These are phyloP conservation scores for Alternaria brassicae DNA, from an alignment of 2,329 filamentous ascomycete genomes.

Conservation along the genomic window DNA sequence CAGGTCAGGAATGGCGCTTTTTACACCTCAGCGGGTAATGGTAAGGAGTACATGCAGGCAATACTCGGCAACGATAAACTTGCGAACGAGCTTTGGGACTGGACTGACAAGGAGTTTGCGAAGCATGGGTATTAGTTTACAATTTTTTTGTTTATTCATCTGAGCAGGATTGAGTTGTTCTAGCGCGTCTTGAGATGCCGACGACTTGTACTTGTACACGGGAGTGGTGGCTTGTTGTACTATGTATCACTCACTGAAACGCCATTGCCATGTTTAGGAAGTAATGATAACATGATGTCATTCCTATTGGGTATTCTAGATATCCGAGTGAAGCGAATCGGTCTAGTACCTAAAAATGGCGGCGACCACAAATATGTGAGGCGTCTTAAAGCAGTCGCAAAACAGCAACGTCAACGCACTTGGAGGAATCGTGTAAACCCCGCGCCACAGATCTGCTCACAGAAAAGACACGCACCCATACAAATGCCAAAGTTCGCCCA, in stretches of 20 bases:
- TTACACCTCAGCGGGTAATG: slow-evolving; percentile 50
- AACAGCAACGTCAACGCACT: neutral
- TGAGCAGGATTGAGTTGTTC: neutral
- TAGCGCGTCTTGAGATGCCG: neutral
- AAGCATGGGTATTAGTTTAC: neutral
- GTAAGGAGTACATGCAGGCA: slow-evolving; percentile 1
- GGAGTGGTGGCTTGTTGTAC: neutral
- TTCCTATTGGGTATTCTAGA: neutral
- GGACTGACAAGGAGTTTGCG: slow-evolving; percentile 31
- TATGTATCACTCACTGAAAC: neutral
- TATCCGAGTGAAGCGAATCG: neutral
- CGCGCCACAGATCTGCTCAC: neutral
- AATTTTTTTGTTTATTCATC: neutral
- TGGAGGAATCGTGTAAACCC: neutral
- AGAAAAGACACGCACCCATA: neutral
- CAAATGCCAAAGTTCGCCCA: neutral
- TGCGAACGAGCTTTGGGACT: slow-evolving; percentile 30
- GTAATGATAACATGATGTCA: neutral
- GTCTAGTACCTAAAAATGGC: neutral
- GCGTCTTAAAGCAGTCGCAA: neutral
- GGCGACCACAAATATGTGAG: neutral
- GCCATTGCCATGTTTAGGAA: neutral
- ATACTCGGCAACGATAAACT: slow-evolving; percentile 18
- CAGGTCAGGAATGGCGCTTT: slow-evolving; percentile 47
- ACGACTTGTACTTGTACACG: neutral